phyloP scores from a whole-genome alignment of 176 grass and related monocot genomes.

The Pharus latifolius region DNA sequence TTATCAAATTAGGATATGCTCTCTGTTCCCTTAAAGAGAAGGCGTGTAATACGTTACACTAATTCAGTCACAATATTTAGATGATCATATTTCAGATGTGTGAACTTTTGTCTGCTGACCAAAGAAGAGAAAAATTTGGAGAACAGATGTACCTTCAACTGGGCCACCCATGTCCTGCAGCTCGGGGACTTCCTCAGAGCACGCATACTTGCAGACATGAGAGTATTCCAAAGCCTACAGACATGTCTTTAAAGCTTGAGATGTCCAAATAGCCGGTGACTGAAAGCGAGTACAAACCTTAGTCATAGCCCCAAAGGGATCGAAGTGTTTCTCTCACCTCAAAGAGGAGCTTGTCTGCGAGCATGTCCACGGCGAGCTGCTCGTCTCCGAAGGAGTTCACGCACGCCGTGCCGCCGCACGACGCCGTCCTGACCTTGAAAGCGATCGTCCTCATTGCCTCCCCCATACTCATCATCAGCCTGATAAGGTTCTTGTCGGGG shows the following conservation, averaged over 20 bases:
- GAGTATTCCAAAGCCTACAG: conserved; percentile 71
- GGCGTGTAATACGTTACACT: too few species aligned
- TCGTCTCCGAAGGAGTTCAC: conserved; percentile 94
- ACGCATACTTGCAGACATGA: conserved; percentile 97
- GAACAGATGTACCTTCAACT: conserved; percentile 57
- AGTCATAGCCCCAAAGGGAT: too few species aligned
- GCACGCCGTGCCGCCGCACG: conserved; percentile 81
- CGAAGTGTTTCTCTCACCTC: conserved; percentile 17
- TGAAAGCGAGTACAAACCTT: too few species aligned
- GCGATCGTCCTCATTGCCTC: conserved; percentile 93
- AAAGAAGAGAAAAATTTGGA: neutral
- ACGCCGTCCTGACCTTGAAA: conserved; percentile 89
- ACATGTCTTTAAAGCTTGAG: too few species aligned
- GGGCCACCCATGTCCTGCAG: conserved; percentile 97
- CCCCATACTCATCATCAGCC: conserved; percentile 86
- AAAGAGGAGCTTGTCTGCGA: conserved; percentile 89
- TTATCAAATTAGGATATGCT: too few species aligned
- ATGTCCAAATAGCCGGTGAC: too few species aligned
- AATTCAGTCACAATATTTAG: too few species aligned
- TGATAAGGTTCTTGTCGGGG: conserved; percentile 82
- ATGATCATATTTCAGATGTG: neutral
- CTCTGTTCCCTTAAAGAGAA: too few species aligned
- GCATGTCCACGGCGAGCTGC: conserved; percentile 92
- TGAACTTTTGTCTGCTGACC: neutral
- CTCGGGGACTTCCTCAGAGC: conserved; percentile 93